Conservation (phyloP, 208 protist species). For the Acanthamoeba castellanii region DNA sequence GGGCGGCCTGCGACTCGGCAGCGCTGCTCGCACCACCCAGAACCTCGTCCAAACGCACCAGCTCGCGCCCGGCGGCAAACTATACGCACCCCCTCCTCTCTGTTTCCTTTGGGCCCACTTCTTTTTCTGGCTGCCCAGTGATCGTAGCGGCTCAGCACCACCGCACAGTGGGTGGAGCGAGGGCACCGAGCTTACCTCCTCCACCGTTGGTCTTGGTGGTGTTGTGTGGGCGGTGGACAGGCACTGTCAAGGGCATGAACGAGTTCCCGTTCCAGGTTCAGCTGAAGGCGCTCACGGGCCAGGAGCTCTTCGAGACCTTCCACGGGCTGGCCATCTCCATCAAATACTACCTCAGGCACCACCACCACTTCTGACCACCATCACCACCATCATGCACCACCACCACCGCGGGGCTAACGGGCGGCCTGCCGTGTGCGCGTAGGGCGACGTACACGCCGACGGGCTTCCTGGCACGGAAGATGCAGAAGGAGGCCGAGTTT, state of each 20-base stretch:
- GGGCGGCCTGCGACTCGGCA: background rate
- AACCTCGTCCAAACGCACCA: background rate
- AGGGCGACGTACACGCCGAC: background rate
- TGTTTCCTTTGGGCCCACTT: too few species aligned
- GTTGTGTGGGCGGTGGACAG: background rate
- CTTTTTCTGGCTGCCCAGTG: background rate
- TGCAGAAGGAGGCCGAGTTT: background rate
- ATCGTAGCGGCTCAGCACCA: background rate
- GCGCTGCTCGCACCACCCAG: background rate
- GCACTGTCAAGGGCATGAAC: conserved; percentile 1
- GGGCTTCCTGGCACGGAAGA: background rate
- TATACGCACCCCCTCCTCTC: background rate
- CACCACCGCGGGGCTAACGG: too few species aligned
- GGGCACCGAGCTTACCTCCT: too few species aligned
- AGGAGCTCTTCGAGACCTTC: conserved; percentile 45
- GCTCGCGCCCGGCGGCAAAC: conserved; percentile 29
- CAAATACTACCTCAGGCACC: background rate
- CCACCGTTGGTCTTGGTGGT: too few species aligned
- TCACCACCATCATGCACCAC: too few species aligned
- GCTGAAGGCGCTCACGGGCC: conserved; percentile 18
- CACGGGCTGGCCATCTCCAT: background rate
- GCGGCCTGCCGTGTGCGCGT: too few species aligned
- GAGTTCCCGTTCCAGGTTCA: conserved; percentile 36
- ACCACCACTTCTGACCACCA: background rate
- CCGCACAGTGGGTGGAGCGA: too few species aligned